Percentiles rank a stretch among this genome's conserved stretches.
These are phyloP conservation scores for Sporisorium sorghi DNA, from an alignment of 1,284 basidiomycete species.

Conservation along the genomic window DNA sequence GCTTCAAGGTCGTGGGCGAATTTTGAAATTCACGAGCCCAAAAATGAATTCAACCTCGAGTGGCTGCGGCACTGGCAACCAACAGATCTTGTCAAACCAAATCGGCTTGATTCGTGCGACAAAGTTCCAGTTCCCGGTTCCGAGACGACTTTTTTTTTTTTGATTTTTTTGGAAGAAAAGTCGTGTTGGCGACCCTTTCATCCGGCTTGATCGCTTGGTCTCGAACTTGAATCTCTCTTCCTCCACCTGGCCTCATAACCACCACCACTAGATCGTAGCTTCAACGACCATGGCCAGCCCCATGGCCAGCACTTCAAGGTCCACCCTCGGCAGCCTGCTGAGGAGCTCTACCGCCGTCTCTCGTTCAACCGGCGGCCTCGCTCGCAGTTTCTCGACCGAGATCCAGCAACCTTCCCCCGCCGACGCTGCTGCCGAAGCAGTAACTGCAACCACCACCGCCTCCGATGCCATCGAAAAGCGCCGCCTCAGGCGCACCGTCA, in stretches of 20 bases:
- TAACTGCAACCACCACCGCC: constrained; percentile 8
- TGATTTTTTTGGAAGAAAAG: constrained; percentile 32
- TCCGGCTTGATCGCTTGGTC: constrained; percentile 7
- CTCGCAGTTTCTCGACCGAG: constrained; percentile 24
- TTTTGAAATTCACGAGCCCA: neutral
- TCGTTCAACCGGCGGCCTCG: constrained; percentile 6
- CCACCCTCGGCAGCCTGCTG: constrained; percentile 38
- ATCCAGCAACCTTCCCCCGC: constrained; percentile 7
- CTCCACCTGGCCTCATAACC: neutral
- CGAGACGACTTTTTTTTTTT: no score
- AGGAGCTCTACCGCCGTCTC: constrained; percentile 21
- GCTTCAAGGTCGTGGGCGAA: neutral
- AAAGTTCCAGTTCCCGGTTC: constrained; percentile 13
- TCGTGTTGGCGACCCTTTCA: neutral
- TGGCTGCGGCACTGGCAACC: constrained; percentile 47
- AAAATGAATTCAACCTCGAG: constrained; percentile 3
- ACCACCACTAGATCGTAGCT: neutral
- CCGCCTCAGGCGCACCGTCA: constrained; percentile 67
- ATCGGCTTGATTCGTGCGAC: constrained; percentile 22
- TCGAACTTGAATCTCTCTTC: neutral
- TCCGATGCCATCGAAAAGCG: constrained; percentile 39
- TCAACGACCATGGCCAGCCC: constrained; percentile 46
- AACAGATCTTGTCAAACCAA: neutral
- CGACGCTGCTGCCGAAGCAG: constrained; percentile 14
- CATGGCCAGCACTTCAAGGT: constrained; percentile 50